These are phyloP conservation scores for Botrytis hyacinthi DNA, from an alignment of 2,329 filamentous ascomycete genomes.

Conservation along the genomic window DNA sequence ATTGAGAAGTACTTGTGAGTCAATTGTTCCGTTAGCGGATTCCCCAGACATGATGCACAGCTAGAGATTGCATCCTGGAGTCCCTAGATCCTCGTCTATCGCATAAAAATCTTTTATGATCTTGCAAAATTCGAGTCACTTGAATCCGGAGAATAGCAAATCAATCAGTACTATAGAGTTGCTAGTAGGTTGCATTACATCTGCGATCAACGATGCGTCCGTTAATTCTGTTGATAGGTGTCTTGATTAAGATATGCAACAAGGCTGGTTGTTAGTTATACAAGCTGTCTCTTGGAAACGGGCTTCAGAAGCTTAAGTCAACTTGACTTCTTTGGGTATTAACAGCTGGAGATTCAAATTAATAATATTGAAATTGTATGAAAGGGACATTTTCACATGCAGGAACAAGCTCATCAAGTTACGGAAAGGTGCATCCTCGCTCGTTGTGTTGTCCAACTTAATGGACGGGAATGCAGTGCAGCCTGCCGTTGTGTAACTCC, in stretches of 20 bases:
- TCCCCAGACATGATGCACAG: neutral
- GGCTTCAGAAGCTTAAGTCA: neutral
- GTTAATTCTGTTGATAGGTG: neutral
- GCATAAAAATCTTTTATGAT: neutral
- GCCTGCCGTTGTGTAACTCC: constrained; percentile 6
- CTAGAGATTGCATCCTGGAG: neutral
- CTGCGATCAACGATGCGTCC: neutral
- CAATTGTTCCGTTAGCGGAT: neutral
- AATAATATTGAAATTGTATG: neutral
- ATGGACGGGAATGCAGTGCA: constrained; percentile 15
- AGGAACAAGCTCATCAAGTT: constrained; percentile 16
- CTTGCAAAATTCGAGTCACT: neutral
- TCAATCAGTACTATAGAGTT: neutral
- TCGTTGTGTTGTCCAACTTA: constrained; percentile 3
- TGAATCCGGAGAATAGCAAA: neutral
- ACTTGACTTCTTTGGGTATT: neutral
- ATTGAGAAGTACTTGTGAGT: neutral
- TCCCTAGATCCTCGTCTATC: neutral
- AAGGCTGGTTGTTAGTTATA: constrained; percentile 1
- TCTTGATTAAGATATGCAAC: neutral
- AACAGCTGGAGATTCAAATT: neutral
- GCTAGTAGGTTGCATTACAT: constrained; percentile 6
- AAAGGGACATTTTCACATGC: neutral
- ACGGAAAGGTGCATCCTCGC: constrained; percentile 8
- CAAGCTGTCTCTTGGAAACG: neutral